Conservation (phyloP, 306 rosid species). For the Aeschynomene evenia region DNA sequence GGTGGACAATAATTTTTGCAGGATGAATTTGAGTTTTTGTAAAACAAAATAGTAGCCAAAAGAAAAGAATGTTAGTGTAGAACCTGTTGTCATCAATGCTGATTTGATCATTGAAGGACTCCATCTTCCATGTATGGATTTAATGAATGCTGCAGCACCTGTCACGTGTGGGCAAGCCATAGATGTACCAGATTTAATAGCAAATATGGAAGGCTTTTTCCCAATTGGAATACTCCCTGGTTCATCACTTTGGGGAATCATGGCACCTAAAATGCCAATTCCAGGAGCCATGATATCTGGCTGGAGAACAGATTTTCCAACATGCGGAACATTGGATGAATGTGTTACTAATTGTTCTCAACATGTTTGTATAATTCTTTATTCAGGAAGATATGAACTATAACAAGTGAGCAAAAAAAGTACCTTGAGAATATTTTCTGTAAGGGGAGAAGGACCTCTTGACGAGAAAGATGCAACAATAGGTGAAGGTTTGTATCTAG, state of each 20-base stretch:
- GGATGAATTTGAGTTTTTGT: too few species aligned
- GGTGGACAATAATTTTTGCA: too few species aligned
- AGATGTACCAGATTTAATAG: slow-evolving; percentile 79
- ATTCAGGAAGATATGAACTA: neutral
- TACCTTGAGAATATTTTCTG: slow-evolving; percentile 95
- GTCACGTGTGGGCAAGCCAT: slow-evolving; percentile 98
- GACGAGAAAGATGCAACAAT: slow-evolving; percentile 83
- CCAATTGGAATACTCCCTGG: slow-evolving; percentile 59
- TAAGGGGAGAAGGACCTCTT: slow-evolving; percentile 76
- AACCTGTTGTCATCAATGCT: slow-evolving; percentile 96
- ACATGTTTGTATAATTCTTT: slow-evolving; percentile 20
- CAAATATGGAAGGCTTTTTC: slow-evolving; percentile 57
- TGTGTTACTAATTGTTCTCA: slow-evolving; percentile 8
- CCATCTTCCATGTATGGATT: slow-evolving; percentile 62
- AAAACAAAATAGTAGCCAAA: too few species aligned
- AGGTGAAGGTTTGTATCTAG: slow-evolving; percentile 65
- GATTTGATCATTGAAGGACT: slow-evolving; percentile 87
- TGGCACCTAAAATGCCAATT: slow-evolving; percentile 71
- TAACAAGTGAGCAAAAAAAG: slow-evolving; percentile 18
- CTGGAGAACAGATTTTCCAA: slow-evolving; percentile 41
- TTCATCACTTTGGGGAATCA: slow-evolving; percentile 54
- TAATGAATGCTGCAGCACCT: slow-evolving; percentile 84
- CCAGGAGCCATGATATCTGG: slow-evolving; percentile 98
- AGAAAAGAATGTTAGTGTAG: neutral
- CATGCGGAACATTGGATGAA: slow-evolving; percentile 1